Conservation (phyloP, 2,329 filamentous ascomycete species). For the Colletotrichum phormii region DNA sequence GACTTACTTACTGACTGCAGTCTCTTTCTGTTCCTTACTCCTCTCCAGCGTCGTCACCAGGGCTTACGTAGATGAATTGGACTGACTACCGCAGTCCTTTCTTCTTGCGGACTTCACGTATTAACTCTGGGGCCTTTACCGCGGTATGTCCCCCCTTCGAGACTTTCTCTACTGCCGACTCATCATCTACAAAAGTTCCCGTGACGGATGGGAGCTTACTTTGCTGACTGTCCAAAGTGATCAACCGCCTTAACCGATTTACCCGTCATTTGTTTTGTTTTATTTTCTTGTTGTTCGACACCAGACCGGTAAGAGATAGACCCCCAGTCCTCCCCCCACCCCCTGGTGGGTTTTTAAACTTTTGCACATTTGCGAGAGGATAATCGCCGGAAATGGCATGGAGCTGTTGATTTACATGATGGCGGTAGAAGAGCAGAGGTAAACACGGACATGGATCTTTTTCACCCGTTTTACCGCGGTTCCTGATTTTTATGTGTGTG, state of each 20-base stretch:
- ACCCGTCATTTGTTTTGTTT: not conserved
- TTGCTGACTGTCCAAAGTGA: not conserved
- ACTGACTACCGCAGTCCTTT: not conserved
- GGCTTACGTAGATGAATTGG: not conserved
- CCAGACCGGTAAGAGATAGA: not conserved
- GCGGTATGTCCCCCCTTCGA: too few relatives aligned
- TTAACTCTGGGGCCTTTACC: not conserved
- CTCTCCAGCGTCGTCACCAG: not conserved
- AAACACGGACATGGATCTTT: not conserved
- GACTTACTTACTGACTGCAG: not conserved
- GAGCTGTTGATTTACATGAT: not conserved
- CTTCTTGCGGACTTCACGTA: not conserved
- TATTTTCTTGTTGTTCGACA: not conserved
- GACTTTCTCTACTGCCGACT: not conserved
- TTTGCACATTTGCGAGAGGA: not conserved
- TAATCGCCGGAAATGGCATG: constrained; percentile 3
- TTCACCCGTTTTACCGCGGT: not conserved
- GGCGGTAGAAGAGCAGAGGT: not conserved
- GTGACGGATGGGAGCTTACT: not conserved
- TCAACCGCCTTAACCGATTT: not conserved
- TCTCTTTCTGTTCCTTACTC: not conserved
- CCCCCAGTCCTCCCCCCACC: not conserved
- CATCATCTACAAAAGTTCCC: not conserved
- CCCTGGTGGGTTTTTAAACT: not conserved
- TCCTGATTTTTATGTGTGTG: not conserved